phyloP scores from a whole-genome alignment of 1,284 basidiomycete species.

The Amylostereum areolatum region DNA sequence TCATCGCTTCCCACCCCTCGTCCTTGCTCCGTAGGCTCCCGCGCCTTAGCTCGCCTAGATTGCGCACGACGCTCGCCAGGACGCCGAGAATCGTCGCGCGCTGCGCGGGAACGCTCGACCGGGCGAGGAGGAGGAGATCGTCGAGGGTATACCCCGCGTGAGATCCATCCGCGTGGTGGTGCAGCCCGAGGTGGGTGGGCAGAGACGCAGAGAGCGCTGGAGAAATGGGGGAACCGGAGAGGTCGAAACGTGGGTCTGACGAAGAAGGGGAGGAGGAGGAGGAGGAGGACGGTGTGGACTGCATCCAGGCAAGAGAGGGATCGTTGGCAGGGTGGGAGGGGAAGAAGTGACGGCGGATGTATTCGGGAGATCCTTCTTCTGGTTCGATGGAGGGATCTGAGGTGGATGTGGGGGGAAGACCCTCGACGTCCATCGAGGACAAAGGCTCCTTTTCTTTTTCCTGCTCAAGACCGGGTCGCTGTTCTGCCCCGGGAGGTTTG shows the following conservation, averaged over 20 bases:
- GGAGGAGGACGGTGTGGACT: conserved; percentile 21
- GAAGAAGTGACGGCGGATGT: conserved; percentile 82
- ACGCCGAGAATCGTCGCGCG: conserved; percentile 79
- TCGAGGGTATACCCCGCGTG: conserved; percentile 86
- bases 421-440: neutral
- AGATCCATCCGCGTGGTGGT: conserved; percentile 81
- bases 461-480: too few species aligned
- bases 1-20: conserved; percentile 31
- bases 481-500: neutral
- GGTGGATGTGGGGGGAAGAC: neutral
- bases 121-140: conserved; percentile 78
- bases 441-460: too few species aligned
- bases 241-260: conserved; percentile 60
- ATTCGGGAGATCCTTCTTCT: conserved; percentile 74
- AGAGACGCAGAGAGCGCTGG: conserved; percentile 42
- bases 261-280: conserved; percentile 19
- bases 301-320: conserved; percentile 76
- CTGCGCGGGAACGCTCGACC: conserved; percentile 83
- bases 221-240: conserved; percentile 64
- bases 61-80: conserved; percentile 53
- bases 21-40: conserved; percentile 12
- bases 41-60: conserved; percentile 26
- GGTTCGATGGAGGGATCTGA: conserved; percentile 23
- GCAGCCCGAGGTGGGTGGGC: conserved; percentile 81
- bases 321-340: conserved; percentile 65